Conservation (phyloP, 805 yeast genomes). For the Zygosaccharomyces bisporus region DNA sequence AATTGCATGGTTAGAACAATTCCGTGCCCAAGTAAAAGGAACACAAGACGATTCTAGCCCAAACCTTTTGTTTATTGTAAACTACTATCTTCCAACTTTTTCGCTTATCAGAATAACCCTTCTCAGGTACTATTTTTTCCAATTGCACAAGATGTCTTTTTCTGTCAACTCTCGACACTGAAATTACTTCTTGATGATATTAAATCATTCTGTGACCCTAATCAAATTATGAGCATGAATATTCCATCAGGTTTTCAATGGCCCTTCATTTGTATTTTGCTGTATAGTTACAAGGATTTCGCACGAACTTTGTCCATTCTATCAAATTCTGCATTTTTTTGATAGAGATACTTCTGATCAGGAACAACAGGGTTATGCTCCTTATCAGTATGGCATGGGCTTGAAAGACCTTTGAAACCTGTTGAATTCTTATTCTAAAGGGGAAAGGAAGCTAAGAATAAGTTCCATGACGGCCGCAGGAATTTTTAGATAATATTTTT, state of each 20-base stretch:
- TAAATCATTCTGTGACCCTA: background rate
- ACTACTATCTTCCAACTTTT: constrained; percentile 98
- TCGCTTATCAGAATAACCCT: constrained; percentile 71
- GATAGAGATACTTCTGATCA: background rate
- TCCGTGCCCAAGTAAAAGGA: background rate
- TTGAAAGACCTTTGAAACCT: background rate
- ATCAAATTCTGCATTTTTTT: background rate
- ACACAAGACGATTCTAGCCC: too few species aligned
- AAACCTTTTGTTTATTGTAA: too few species aligned
- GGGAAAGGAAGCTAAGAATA: background rate
- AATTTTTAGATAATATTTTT: background rate
- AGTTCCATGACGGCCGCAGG: background rate
- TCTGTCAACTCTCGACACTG: background rate
- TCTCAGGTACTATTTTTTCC: constrained; percentile 16
- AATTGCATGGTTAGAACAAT: background rate
- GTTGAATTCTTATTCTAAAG: background rate
- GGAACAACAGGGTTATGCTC: background rate
- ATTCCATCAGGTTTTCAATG: background rate
- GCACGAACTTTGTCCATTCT: background rate
- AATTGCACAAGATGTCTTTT: background rate
- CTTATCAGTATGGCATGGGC: background rate
- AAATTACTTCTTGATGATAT: background rate
- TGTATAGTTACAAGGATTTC: background rate
- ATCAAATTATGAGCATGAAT: background rate
- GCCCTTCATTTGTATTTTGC: background rate